phyloP scores from a whole-genome alignment of 306 rosid genomes.

The Fagus crenata region DNA sequence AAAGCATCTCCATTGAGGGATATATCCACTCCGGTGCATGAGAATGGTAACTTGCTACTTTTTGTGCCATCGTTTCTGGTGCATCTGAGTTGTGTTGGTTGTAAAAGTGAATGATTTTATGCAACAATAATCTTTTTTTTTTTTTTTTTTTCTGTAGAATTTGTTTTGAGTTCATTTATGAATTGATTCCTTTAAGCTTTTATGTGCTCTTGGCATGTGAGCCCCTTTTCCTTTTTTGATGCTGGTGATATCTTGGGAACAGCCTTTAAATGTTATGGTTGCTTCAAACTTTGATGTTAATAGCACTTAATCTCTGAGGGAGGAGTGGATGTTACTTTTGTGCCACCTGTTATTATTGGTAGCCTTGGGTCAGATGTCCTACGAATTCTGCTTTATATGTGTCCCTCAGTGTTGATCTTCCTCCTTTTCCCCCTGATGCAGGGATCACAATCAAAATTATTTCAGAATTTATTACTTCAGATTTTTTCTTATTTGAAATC shows the following conservation, averaged over 20 bases:
- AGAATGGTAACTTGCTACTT: slow-evolving; percentile 57
- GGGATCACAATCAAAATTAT: too few relatives aligned
- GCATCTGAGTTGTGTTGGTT: not conserved
- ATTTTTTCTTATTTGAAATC: too few relatives aligned
- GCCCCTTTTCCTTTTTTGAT: not conserved
- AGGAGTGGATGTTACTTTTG: too few relatives aligned
- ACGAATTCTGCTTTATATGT: too few relatives aligned
- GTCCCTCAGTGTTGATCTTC: not conserved
- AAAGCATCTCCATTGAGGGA: slow-evolving; percentile 55
- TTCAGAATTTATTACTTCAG: too few relatives aligned
- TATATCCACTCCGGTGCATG: slow-evolving; percentile 39
- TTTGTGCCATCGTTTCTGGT: not conserved
- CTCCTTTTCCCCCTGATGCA: not conserved
- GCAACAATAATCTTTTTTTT: not conserved
- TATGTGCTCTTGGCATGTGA: not conserved
- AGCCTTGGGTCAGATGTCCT: too few relatives aligned
- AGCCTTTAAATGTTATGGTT: too few relatives aligned
- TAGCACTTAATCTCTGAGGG: too few relatives aligned
- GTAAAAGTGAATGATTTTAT: not conserved
- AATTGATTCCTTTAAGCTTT: not conserved
- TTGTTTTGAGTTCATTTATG: not conserved
- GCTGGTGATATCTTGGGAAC: too few relatives aligned
- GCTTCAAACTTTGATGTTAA: too few relatives aligned
- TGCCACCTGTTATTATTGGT: too few relatives aligned
- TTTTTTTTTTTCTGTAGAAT: not conserved